Conservation (phyloP, 2,329 filamentous ascomycete species). For the Aureobasidium sp. region DNA sequence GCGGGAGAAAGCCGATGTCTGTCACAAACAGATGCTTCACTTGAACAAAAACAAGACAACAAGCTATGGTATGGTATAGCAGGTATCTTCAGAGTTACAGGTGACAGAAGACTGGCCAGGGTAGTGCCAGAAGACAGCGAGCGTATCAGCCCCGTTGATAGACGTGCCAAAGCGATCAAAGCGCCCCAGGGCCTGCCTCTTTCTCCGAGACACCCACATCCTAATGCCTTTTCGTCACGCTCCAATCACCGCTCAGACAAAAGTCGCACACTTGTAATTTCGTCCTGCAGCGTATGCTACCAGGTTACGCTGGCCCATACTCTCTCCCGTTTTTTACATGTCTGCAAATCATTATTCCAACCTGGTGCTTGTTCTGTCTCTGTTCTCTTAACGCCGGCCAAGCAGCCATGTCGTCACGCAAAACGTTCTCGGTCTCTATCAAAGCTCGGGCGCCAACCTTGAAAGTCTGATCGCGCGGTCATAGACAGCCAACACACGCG, state of each 20-base stretch:
- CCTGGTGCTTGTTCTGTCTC: neutral
- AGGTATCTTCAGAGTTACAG: neutral
- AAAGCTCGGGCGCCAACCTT: constrained; percentile 9
- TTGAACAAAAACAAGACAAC: neutral
- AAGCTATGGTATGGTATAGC: neutral
- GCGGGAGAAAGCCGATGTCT: neutral
- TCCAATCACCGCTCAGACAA: neutral
- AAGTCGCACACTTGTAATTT: neutral
- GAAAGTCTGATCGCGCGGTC: constrained; percentile 10
- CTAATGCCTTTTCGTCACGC: neutral
- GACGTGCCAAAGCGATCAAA: neutral
- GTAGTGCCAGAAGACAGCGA: neutral
- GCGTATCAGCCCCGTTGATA: neutral
- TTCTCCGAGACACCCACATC: neutral
- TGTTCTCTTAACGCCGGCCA: neutral
- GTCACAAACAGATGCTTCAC: neutral
- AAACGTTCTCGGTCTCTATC: neutral
- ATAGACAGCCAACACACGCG: constrained; percentile 9
- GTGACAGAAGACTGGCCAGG: neutral
- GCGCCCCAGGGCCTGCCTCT: neutral
- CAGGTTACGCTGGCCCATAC: neutral
- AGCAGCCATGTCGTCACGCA: constrained; percentile 2
- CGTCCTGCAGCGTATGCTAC: neutral
- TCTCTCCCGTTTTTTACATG: neutral
- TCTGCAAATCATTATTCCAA: neutral